These are phyloP conservation scores for Forsythia suspensa DNA, from an alignment of 257 asterid species.

Conservation along the genomic window DNA sequence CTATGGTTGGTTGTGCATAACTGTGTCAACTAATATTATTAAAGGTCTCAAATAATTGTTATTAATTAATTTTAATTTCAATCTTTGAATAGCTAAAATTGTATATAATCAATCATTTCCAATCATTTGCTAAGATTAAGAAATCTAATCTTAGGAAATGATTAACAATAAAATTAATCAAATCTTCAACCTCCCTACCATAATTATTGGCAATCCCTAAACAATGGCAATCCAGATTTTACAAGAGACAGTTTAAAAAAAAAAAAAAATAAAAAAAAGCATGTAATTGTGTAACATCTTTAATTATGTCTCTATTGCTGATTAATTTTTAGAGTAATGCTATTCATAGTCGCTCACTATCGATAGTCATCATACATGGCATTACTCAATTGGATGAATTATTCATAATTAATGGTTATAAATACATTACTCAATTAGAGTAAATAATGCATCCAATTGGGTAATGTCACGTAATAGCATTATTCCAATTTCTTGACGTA, in stretches of 20 bases:
- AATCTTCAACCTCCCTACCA: background rate
- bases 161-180: background rate
- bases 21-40: background rate
- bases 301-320: background rate
- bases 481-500: no score
- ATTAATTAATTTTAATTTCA: background rate
- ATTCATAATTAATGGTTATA: no score
- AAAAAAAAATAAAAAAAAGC: background rate
- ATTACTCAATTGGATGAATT: no score
- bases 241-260: background rate
- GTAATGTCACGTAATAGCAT: no score
- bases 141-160: background rate
- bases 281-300: background rate
- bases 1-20: background rate
- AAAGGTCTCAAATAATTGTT: background rate
- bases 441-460: no score
- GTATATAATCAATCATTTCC: background rate
- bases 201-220: background rate
- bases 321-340: background rate
- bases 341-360: no score
- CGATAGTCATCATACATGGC: no score
- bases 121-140: background rate
- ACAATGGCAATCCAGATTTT: background rate
- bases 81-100: background rate
- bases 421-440: no score